Percentiles rank a stretch among this genome's conserved stretches.
These are phyloP conservation scores for Backusella tuberculispora DNA, from an alignment of 192 early-diverging fungal species.

Conservation along the genomic window DNA sequence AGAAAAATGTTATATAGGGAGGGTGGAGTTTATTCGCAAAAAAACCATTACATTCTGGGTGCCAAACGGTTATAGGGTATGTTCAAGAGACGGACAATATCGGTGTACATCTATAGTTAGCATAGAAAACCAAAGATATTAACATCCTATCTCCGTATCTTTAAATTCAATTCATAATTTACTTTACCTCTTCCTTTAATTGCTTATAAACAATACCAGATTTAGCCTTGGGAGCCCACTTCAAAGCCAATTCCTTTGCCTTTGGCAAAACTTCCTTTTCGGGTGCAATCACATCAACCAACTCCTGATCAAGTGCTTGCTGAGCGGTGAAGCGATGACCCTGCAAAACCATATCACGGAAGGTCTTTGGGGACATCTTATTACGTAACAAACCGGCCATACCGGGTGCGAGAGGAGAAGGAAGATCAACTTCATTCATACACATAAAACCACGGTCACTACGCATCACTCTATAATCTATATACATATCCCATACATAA, in stretches of 20 bases:
- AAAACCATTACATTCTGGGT: conserved; percentile 10
- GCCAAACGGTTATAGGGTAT: conserved; percentile 38
- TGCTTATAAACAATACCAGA: conserved; percentile 54
- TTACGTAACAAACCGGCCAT: conserved; percentile 70
- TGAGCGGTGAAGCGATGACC: conserved; percentile 63
- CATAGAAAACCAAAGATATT: background rate
- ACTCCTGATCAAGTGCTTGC: conserved; percentile 59
- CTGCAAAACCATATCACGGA: conserved; percentile 66
- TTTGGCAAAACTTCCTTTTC: conserved; percentile 52
- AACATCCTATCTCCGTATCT: background rate
- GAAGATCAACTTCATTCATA: conserved; percentile 81
- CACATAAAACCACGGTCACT: conserved; percentile 74
- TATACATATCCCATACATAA: background rate
- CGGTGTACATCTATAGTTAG: conserved; percentile 39
- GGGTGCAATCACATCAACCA: conserved; percentile 63
- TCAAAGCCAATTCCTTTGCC: conserved; percentile 57
- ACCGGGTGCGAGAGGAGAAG: conserved; percentile 64
- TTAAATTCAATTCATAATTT: background rate
- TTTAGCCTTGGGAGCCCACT: conserved; percentile 60
- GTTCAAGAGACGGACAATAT: conserved; percentile 22
- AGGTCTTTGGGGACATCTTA: conserved; percentile 61
- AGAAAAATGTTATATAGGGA: background rate
- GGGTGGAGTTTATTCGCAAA: background rate
- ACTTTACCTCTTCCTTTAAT: conserved; percentile 65
- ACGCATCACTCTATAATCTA: conserved; percentile 77